phyloP scores from a whole-genome alignment of 148 eudicot genomes.

The Persicaria maculosa region DNA sequence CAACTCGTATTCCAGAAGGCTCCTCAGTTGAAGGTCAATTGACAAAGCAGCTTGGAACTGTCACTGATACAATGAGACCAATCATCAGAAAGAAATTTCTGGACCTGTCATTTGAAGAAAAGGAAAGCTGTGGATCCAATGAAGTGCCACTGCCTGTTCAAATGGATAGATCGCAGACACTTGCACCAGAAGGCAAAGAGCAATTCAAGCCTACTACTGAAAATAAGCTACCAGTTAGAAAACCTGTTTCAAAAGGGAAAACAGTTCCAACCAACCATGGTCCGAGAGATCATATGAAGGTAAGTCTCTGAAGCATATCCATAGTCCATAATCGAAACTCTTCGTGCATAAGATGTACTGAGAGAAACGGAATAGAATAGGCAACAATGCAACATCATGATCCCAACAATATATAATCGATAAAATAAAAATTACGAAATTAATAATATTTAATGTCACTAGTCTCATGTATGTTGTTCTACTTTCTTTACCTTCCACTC shows the following conservation, averaged over 20 bases:
- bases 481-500: neutral
- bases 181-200: conserved; percentile 22
- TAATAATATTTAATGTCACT: neutral
- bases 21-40: conserved; percentile 26
- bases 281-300: conserved; percentile 35
- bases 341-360: neutral
- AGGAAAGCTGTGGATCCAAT: conserved; percentile 86
- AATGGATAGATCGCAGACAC: conserved; percentile 15
- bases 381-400: neutral
- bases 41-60: conserved; percentile 30
- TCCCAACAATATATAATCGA: neutral
- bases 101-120: conserved; percentile 55
- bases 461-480: neutral
- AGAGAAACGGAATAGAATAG: neutral
- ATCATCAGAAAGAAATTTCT: conserved; percentile 24
- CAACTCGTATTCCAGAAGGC: conserved; percentile 56
- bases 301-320: conserved; percentile 11
- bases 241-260: conserved; percentile 39
- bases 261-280: conserved; percentile 32
- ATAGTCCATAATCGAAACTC: neutral
- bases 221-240: conserved; percentile 29
- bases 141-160: conserved; percentile 61
- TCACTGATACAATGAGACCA: conserved; percentile 21
- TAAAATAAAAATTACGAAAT: too few species aligned
- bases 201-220: conserved; percentile 11